Evolutionary conservation across 257 asterid species (phyloP).

Genomic region (Coffea eugenioides): DNA sequence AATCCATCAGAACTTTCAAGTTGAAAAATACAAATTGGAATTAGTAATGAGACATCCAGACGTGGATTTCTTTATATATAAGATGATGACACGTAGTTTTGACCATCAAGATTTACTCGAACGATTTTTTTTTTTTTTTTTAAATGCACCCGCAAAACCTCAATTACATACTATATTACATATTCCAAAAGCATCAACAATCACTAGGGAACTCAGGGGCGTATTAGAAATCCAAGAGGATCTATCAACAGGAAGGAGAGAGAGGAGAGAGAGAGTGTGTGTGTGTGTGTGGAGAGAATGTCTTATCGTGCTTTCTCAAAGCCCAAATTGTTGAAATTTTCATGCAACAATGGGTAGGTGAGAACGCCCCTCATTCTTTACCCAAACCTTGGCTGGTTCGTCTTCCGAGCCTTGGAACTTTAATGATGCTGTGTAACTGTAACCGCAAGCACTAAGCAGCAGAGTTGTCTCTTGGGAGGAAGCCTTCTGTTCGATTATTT

Average conservation of each 20-base stretch:
- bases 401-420: background rate
- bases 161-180: background rate
- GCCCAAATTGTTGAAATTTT: constrained; percentile 38
- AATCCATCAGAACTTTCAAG: background rate
- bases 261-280: no score
- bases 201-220: background rate
- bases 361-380: background rate
- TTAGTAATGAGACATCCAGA: background rate
- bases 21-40: no score
- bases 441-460: background rate
- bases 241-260: background rate
- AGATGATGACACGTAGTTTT: no score
- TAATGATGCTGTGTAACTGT: background rate
- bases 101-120: background rate
- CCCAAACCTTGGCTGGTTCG: background rate
- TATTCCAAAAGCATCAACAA: background rate
- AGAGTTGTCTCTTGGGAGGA: constrained; percentile 12
- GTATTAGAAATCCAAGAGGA: background rate
- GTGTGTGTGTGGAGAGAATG: background rate
- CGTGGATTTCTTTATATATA: background rate
- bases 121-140: no score
- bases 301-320: constrained; percentile 32
- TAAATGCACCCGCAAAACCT: background rate
- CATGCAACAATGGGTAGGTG: constrained; percentile 16
- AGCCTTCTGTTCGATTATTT: constrained; percentile 1